phyloP scores from a whole-genome alignment of 2,329 filamentous ascomycete genomes.

The Escovopsis weberi region DNA sequence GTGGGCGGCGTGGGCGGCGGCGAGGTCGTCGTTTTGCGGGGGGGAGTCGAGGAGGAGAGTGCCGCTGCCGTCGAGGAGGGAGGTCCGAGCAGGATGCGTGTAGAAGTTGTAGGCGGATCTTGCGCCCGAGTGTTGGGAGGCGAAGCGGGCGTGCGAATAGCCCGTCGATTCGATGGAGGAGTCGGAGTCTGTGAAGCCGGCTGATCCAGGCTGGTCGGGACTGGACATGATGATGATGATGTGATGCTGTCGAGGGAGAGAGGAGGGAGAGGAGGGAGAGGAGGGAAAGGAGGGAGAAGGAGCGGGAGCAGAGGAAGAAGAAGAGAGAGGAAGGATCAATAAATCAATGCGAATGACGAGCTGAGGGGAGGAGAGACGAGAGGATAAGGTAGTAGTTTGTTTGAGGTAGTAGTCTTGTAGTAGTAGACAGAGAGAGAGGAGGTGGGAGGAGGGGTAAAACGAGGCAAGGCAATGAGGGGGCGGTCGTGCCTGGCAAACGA shows the following conservation, averaged over 20 bases:
- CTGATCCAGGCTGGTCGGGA: conserved; percentile 13
- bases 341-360: too few relatives aligned
- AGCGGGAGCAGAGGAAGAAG: not conserved
- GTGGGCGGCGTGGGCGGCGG: too few relatives aligned
- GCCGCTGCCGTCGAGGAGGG: conserved; percentile 35
- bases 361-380: too few relatives aligned
- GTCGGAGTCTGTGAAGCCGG: conserved; percentile 12
- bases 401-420: too few relatives aligned
- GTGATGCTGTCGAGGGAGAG: too few relatives aligned
- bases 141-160: conserved; percentile 7
- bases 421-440: too few relatives aligned
- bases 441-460: too few relatives aligned
- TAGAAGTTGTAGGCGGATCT: conserved; percentile 30
- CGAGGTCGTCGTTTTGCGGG: conserved; percentile 1
- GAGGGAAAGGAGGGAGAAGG: not conserved
- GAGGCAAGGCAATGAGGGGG: not conserved
- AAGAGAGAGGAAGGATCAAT: too few relatives aligned
- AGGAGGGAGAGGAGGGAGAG: not conserved
- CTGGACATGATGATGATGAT: conserved; percentile 4
- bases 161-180: conserved; percentile 9
- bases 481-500: conserved; percentile 8
- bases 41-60: conserved; percentile 13
- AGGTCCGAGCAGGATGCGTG: conserved; percentile 18
- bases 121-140: conserved; percentile 19
- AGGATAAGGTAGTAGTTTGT: too few relatives aligned